A percentile compares a stretch with the other conserved stretches of the same genome.
These are phyloP conservation scores for Trichoderma koningii DNA, from an alignment of 2,329 filamentous ascomycete genomes.

Conservation along the genomic window DNA sequence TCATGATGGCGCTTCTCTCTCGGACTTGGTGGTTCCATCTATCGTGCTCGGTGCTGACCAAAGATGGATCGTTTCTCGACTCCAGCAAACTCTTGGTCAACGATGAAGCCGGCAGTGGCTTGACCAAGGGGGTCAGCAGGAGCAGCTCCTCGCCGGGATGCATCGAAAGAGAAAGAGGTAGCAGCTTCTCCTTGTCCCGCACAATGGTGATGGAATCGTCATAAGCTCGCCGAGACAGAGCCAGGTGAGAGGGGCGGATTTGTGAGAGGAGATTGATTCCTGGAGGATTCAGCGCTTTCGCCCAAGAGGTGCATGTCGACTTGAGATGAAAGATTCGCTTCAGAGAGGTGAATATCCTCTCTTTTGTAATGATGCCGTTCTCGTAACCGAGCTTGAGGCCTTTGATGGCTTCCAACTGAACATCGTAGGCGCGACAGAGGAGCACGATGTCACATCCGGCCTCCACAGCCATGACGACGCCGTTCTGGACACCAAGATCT, in stretches of 20 bases:
- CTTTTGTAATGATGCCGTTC: conserved; percentile 82
- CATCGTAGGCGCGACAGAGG: conserved; percentile 81
- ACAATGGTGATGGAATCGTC: conserved; percentile 92
- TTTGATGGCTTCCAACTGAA: conserved; percentile 88
- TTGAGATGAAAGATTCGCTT: conserved; percentile 80
- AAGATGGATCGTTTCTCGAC: conserved; percentile 45
- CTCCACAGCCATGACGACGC: conserved; percentile 96
- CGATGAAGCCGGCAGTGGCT: conserved; percentile 86
- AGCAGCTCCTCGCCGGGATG: conserved; percentile 87
- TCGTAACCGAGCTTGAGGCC: conserved; percentile 87
- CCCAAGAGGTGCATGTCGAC: conserved; percentile 83
- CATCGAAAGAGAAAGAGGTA: conserved; percentile 80
- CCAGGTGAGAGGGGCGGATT: conserved; percentile 79
- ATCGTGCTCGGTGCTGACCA: conserved; percentile 51
- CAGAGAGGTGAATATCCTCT: conserved; percentile 78
- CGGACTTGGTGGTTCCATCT: conserved; percentile 58
- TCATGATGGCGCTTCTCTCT: conserved; percentile 71
- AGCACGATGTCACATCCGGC: conserved; percentile 92
- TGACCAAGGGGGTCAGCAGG: conserved; percentile 84
- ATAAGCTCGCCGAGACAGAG: conserved; percentile 81
- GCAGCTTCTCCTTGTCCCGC: conserved; percentile 79
- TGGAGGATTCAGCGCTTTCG: conserved; percentile 83
- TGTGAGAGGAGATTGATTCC: conserved; percentile 75
- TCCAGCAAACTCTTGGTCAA: conserved; percentile 72
- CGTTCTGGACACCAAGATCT: conserved; percentile 94